phyloP scores from a whole-genome alignment of 1,284 basidiomycete genomes.

The Takashimella tepidaria region DNA sequence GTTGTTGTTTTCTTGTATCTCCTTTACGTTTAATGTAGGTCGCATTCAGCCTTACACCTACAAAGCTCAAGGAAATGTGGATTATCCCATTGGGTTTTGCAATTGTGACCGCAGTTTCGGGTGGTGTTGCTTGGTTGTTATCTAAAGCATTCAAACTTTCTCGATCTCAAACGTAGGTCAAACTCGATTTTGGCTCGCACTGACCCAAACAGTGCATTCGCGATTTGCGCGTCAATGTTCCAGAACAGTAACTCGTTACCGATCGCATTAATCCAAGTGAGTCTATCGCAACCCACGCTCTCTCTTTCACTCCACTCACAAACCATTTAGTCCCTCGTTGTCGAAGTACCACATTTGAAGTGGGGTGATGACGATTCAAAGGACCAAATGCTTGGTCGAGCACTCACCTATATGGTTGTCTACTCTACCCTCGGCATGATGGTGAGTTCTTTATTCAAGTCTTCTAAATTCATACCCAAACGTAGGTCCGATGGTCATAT shows the following conservation, averaged over 20 bases:
- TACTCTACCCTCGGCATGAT: slow-evolving; percentile 94
- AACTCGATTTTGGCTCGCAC: not conserved
- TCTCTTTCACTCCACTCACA: no score
- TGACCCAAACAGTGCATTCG: slow-evolving; percentile 63
- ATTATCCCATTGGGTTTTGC: slow-evolving; percentile 82
- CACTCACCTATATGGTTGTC: slow-evolving; percentile 84
- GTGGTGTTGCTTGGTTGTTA: slow-evolving; percentile 46
- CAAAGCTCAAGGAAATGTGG: slow-evolving; percentile 82
- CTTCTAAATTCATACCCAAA: not conserved
- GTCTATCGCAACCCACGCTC: not conserved
- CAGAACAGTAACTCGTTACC: slow-evolving; percentile 75
- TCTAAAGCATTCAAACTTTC: slow-evolving; percentile 46
- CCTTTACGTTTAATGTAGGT: slow-evolving; percentile 21
- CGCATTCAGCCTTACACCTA: slow-evolving; percentile 51
- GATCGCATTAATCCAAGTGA: slow-evolving; percentile 62
- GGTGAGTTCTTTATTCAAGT: slow-evolving; percentile 50
- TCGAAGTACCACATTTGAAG: slow-evolving; percentile 73
- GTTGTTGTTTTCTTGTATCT: not conserved
- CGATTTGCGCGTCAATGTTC: slow-evolving; percentile 63
- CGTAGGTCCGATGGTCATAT: slow-evolving; percentile 80
- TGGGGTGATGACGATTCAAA: slow-evolving; percentile 77
- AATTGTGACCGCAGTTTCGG: slow-evolving; percentile 62
- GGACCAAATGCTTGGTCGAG: slow-evolving; percentile 83
- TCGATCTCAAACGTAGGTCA: slow-evolving; percentile 45
- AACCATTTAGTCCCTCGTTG: slow-evolving; percentile 75